Percentiles rank a stretch among this genome's conserved stretches.
Conservation (phyloP, 139 green algal genomes). For the Coelastrella sp. region DNA sequence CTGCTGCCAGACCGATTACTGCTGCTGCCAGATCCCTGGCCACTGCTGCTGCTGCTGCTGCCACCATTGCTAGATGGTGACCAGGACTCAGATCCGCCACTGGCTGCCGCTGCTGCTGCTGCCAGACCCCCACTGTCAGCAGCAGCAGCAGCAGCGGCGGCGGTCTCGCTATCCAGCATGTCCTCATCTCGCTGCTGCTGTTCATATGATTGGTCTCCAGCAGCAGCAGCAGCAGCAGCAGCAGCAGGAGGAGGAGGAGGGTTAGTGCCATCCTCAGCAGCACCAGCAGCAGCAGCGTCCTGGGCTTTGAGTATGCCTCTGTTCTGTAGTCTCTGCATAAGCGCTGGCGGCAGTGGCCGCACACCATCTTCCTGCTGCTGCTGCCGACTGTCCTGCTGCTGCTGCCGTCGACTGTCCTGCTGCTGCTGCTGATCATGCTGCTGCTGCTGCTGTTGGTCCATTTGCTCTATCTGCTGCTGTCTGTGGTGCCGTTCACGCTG, state of each 20-base stretch:
- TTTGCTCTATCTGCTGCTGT: no score
- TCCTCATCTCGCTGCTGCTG: no score
- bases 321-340: background rate
- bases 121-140: background rate
- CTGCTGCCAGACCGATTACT: background rate
- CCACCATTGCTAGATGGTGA: background rate
- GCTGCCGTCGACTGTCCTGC: no score
- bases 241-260: background rate
- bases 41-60: slow-evolving; percentile 16
- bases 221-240: no score
- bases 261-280: background rate
- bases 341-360: background rate
- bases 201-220: no score
- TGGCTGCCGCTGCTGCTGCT: slow-evolving; percentile 16
- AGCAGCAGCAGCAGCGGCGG: background rate
- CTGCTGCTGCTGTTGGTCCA: background rate
- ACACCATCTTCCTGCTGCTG: background rate
- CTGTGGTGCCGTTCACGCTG: no score
- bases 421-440: background rate
- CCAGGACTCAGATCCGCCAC: slow-evolving; percentile 12
- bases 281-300: slow-evolving; percentile 1
- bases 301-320: background rate
- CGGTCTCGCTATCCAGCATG: background rate
- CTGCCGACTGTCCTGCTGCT: no score
- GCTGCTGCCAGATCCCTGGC: background rate